Evolutionary conservation across 75 land plant species (phyloP), one percentile per base, ranked within the genome.

Genomic region (Cupressus sempervirens): DNA sequence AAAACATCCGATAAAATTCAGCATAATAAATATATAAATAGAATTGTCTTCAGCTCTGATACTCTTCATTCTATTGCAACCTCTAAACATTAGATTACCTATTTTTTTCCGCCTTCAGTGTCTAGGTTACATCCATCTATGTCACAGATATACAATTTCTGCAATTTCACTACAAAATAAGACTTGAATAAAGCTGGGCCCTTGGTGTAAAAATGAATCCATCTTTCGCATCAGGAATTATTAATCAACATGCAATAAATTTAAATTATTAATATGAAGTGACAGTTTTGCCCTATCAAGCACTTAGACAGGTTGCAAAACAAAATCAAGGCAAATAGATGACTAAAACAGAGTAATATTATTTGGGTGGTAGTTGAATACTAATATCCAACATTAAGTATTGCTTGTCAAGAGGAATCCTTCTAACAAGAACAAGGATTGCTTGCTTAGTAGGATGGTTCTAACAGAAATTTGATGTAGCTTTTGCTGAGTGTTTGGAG

Each of bases 41-140:
- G 73, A 30, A 7, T 68, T 11, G n/a, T 30, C 40, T 48, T 86
- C 84, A 97, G 96, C 93, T 95, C 95, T 30, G 91, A 89, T 32
- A 93, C 93, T n/a, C 99, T 88, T 26, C 99, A 88, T 34, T 90
- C 87, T 26, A 97, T 97, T 14, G 98, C 99, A 38, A 98, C 98
- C 83, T 94, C 94, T 9, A 97, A 84, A 81, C 98, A 95, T 79
- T 90, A 88, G 26, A 94, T 86, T 9, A 94, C 91, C 50, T 86
- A 46, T 5, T 94, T 86, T 65, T 84, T 89, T 68, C 94, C 99
- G 3, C 86, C 87, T n/a, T 93, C 91, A 1, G 92, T 83, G 53
- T 89, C 89, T 8, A 95, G 83, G 14, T 93, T 87, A 30, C 86
- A 85, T 0, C 98, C 99, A 87, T 97, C 95, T 34, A 91, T 74